Conservation (phyloP, 202 grass and related monocot genomes). For the Zoysia matrella region DNA sequence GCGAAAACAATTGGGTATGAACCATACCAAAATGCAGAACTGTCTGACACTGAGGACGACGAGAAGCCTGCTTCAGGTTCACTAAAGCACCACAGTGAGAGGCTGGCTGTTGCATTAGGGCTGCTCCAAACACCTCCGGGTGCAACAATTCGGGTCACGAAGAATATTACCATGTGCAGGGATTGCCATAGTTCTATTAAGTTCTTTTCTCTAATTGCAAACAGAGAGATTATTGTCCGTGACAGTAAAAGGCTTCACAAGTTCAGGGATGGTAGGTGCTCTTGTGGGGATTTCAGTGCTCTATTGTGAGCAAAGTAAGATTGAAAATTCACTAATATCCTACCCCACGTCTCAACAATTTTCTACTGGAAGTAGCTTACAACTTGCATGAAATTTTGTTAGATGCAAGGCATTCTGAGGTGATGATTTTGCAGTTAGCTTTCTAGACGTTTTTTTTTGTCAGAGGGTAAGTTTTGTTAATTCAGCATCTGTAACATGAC, state of each 20-base stretch:
- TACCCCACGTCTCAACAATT: slow-evolving; percentile 1
- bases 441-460: slow-evolving; percentile 25
- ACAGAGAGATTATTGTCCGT: slow-evolving; percentile 80
- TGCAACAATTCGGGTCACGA: slow-evolving; percentile 57
- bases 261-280: slow-evolving; percentile 79
- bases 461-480: slow-evolving; percentile 28
- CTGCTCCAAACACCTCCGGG: slow-evolving; percentile 60
- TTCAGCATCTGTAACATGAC: slow-evolving; percentile 13
- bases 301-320: slow-evolving; percentile 46
- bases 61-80: slow-evolving; percentile 46
- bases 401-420: slow-evolving; percentile 7
- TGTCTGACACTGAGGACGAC: slow-evolving; percentile 57
- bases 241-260: slow-evolving; percentile 86
- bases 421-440: not conserved
- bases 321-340: slow-evolving; percentile 3
- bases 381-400: slow-evolving; percentile 21
- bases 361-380: slow-evolving; percentile 32
- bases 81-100: slow-evolving; percentile 77
- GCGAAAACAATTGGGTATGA: slow-evolving; percentile 67
- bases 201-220: slow-evolving; percentile 62
- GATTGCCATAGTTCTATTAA: slow-evolving; percentile 85
- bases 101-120: slow-evolving; percentile 76
- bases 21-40: slow-evolving; percentile 67
- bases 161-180: slow-evolving; percentile 91
- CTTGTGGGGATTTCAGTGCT: slow-evolving; percentile 79